Base-by-base conservation (phyloP, 129 eudicot species). In the Chrysanthemum seticuspe region DNA sequence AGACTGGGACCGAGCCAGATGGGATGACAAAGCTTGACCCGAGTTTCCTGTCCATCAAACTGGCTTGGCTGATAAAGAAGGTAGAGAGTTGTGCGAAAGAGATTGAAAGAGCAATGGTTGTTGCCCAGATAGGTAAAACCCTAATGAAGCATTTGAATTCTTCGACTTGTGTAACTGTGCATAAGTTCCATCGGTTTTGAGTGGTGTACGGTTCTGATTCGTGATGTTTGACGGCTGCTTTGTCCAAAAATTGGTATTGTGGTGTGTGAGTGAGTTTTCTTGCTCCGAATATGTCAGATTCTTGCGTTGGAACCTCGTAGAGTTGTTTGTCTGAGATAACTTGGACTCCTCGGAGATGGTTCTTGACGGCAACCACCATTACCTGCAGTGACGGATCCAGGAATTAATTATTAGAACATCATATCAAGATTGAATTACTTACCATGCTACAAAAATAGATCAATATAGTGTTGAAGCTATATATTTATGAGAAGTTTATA, bases 91-190 rank as follows among this genome's bases (percentile, higher is more conserved):
- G 97, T 8, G 95, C 82, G 67, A 87, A 91, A 10, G 97, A 91
- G 74, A 91, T 81, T 15, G 97, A 83, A n/a, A 91, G 84, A 15
- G 97, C 97, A 14, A 91, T 87, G 61, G 97, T 91, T 16, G 97
- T 79, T 3, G 89, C 97, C 97, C 97, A 91, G 2, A 91, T 71
- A 0, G 97, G 97, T 18, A 91, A 84, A 61, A 87, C 77, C 66
- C 97, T 66, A 10, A 91, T 34, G 78, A 91, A 87, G 78, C 85
- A 83, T 83, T 91, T 91, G 75, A 87, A 65, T 72, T 91, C 97
- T 80, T 91, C 97, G 0, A 91, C 91, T 83, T 91, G 97, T 56
- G 97, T 91, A 8, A 91, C 89, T 0, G 91, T 91, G 76, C 97
- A 91, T 55, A 91, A 70, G 68, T 70, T 82, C 97, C 97, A 91